phyloP scores from a whole-genome alignment of 2,329 filamentous ascomycete genomes.

The Cytospora chrysosperma region DNA sequence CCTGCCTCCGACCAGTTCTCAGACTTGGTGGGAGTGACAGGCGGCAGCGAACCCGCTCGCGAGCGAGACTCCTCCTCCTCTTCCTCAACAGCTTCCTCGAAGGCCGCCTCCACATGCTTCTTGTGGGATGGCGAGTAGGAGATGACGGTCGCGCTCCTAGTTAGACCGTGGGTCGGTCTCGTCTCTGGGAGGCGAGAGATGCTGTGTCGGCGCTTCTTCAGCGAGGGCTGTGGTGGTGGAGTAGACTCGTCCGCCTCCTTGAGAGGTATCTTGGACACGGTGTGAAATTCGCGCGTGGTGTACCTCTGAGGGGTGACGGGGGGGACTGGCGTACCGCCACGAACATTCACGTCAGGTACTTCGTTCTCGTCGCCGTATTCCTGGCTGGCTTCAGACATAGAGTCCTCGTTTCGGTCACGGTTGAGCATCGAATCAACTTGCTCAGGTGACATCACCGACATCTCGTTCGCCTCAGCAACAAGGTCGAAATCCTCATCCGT shows the following conservation, averaged over 20 bases:
- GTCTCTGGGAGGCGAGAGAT: slow-evolving; percentile 47
- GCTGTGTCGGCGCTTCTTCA: slow-evolving; percentile 52
- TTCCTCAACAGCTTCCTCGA: slow-evolving; percentile 28
- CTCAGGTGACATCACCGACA: slow-evolving; percentile 53
- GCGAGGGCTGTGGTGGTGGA: slow-evolving; percentile 38
- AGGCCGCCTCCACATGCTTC: slow-evolving; percentile 30
- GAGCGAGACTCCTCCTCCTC: slow-evolving; percentile 25
- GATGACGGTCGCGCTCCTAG: slow-evolving; percentile 51
- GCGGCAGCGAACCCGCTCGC: slow-evolving; percentile 30
- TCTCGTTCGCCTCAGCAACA: slow-evolving; percentile 58
- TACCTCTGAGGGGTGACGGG: slow-evolving; percentile 58
- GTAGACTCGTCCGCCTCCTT: slow-evolving; percentile 64
- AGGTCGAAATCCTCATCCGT: slow-evolving; percentile 58
- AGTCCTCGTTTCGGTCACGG: slow-evolving; percentile 44
- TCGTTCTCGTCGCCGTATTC: slow-evolving; percentile 68
- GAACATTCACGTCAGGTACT: slow-evolving; percentile 39
- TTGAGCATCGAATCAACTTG: slow-evolving; percentile 37
- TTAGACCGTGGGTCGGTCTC: slow-evolving; percentile 41
- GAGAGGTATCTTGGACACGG: slow-evolving; percentile 74
- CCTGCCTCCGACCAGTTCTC: slow-evolving; percentile 54
- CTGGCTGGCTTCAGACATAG: slow-evolving; percentile 60
- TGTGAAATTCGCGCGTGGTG: slow-evolving; percentile 61
- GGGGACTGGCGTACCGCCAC: slow-evolving; percentile 28
- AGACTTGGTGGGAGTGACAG: slow-evolving; percentile 47
- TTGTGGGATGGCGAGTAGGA: slow-evolving; percentile 54